Conservation (phyloP, 306 rosid species). For the Boehmeria nivea region DNA sequence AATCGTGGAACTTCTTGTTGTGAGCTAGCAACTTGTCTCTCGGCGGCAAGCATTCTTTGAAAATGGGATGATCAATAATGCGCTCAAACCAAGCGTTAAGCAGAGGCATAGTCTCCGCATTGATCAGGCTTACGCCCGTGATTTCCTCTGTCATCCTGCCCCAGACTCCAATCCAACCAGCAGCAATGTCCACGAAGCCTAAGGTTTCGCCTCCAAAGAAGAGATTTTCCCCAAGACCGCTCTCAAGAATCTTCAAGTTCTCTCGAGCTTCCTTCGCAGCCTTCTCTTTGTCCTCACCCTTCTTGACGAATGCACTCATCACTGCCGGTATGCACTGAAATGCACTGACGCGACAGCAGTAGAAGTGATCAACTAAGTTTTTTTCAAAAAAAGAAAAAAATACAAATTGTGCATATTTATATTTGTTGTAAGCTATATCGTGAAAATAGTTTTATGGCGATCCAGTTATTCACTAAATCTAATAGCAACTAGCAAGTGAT, state of each 20-base stretch:
- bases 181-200: conserved; percentile 42
- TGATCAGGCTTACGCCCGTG: conserved; percentile 27
- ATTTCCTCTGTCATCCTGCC: conserved; percentile 26
- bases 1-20: conserved; percentile 17
- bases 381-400: no score
- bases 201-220: conserved; percentile 43
- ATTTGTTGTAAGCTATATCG: no score
- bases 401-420: no score
- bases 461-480: no score
- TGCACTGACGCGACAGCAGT: background rate
- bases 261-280: conserved; percentile 38
- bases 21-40: conserved; percentile 30
- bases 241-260: no score
- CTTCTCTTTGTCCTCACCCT: conserved; percentile 42
- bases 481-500: no score
- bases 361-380: no score
- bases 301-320: conserved; percentile 24
- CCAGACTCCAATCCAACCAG: conserved; percentile 38
- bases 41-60: conserved; percentile 37
- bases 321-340: conserved; percentile 35
- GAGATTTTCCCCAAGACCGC: conserved; percentile 26
- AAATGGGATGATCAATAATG: conserved; percentile 23
- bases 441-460: no score
- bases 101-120: conserved; percentile 31
- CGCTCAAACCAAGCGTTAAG: conserved; percentile 34